These are phyloP conservation scores for Phaffia rhodozyma DNA, from an alignment of 1,284 basidiomycete species.

Conservation along the genomic window DNA sequence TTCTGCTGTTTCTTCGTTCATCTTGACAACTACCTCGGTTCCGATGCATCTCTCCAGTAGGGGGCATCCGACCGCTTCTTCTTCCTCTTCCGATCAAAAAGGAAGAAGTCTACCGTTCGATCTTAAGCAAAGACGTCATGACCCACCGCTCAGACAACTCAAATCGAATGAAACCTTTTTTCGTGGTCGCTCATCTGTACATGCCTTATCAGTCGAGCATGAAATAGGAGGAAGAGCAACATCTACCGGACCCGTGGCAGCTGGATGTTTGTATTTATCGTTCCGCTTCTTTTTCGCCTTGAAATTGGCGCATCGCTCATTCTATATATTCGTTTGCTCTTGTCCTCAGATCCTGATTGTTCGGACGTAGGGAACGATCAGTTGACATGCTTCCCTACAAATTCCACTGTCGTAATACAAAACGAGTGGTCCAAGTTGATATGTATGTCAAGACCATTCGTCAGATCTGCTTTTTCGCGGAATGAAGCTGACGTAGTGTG, in stretches of 20 bases:
- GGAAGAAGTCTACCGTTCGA: no score
- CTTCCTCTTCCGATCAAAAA: no score
- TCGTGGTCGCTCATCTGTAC: no score
- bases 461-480: not conserved
- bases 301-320: not conserved
- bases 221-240: not conserved
- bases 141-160: no score
- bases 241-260: slow-evolving; percentile 8
- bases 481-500: not conserved
- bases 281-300: not conserved
- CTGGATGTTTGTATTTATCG: slow-evolving; percentile 4
- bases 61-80: no score
- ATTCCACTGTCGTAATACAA: slow-evolving; percentile 23
- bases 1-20: no score
- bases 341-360: slow-evolving; percentile 23
- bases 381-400: slow-evolving; percentile 23
- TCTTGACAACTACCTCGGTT: no score
- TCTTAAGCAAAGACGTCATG: no score
- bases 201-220: no score
- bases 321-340: not conserved
- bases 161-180: no score
- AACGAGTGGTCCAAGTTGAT: slow-evolving; percentile 24
- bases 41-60: no score
- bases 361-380: slow-evolving; percentile 23
- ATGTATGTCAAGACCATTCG: slow-evolving; percentile 18